Base-by-base conservation (phyloP, 257 asterid species). In the Anisodus tanguticus region DNA sequence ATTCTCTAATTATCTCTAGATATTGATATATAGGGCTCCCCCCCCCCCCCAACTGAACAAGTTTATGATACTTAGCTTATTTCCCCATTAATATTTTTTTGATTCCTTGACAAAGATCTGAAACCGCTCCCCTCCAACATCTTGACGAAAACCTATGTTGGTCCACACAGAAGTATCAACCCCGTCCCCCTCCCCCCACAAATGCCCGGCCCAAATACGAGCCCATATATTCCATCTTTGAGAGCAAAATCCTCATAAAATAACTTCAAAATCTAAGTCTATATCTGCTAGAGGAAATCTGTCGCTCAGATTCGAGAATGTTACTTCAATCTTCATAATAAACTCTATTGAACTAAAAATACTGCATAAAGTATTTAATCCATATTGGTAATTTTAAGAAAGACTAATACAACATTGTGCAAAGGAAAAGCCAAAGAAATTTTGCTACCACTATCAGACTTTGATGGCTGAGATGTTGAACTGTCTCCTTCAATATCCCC, bases 401-500 rank as follows among this genome's bases (percentile, higher is more conserved):
- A 54, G 59, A 54, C 12, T 10, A 10, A 54, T 54, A 54, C 59
- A 54, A 54, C 59, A 54, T 54, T 54, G 59, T 12, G 59, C 15
- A 11, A 68, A 76, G 26, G 62, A 39, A 3, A 41, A 69, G 54
- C 2, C 60, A 45, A 68, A 11, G 39, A 26, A 71, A 7, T 13
- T 39, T 0, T 69, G 59, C 54, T 88, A 92, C 95, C 90, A 41
- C 77, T 86, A 15, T 88, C 87, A 2, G 90, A 90, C 86, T 91
- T 93, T 41, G 91, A 86, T 8, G 91, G 92, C 85, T 87, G 92
- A 51, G 93, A 81, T 22, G 86, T 45, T 19, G 95, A 88, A 81
- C 85, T 74, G 86, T 88, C 87, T 84, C 97, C 97, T 90, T 95
- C 97, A 83, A 94, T 94, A 81, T 22, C 26, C 26, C 26, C 26